These are phyloP conservation scores for Prunus fruticosa DNA, from an alignment of 306 rosid species.

Conservation along the genomic window DNA sequence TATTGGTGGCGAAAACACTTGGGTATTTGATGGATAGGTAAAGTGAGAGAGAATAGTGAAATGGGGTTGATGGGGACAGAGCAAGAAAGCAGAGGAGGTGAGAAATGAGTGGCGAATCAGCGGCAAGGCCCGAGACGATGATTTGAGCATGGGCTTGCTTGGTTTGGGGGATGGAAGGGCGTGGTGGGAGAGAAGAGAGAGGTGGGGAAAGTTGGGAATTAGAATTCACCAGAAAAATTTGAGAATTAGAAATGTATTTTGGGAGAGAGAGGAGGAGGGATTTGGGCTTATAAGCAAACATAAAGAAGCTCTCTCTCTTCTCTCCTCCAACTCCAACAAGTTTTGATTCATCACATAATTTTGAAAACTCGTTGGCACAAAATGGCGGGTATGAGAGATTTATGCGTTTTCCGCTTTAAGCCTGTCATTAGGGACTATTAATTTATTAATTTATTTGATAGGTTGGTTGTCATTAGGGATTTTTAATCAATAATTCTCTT, in stretches of 20 bases:
- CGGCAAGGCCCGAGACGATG: slow-evolving; percentile 39
- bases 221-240: slow-evolving; percentile 6
- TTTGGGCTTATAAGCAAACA: slow-evolving; percentile 35
- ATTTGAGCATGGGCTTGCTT: slow-evolving; percentile 57
- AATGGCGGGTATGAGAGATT: not conserved
- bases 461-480: too few species aligned
- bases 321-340: not conserved
- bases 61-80: slow-evolving; percentile 26
- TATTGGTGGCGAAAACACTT: slow-evolving; percentile 54
- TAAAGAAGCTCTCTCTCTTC: slow-evolving; percentile 1
- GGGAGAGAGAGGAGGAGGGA: slow-evolving; percentile 17
- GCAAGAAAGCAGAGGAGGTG: slow-evolving; percentile 58
- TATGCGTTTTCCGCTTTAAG: too few species aligned
- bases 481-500: too few species aligned
- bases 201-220: slow-evolving; percentile 18
- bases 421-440: too few species aligned
- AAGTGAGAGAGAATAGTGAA: slow-evolving; percentile 41
- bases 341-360: not conserved
- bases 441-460: too few species aligned
- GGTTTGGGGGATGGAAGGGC: slow-evolving; percentile 45
- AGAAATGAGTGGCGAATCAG: slow-evolving; percentile 32
- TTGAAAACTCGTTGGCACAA: not conserved
- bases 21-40: slow-evolving; percentile 37
- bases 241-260: slow-evolving; percentile 18
- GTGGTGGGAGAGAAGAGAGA: slow-evolving; percentile 30